Evolutionary conservation across 2,329 filamentous ascomycete species (phyloP).

Genomic region (Neopestalotiopsis rosae): DNA sequence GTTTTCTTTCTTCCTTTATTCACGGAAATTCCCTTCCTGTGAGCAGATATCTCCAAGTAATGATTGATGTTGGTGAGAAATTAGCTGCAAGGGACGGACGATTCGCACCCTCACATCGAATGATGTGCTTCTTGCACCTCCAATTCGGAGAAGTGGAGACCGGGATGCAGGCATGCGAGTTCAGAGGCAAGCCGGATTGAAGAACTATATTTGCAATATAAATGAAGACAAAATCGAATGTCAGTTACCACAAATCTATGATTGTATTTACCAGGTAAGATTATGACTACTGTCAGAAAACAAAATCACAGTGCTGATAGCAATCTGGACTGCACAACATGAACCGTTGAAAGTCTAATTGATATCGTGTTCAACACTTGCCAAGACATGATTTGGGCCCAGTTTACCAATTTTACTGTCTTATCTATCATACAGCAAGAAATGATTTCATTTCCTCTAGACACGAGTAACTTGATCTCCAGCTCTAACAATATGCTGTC

Average conservation of each 20-base stretch:
- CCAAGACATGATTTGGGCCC: too few relatives aligned
- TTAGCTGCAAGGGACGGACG: conserved; percentile 8
- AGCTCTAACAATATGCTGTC: neutral
- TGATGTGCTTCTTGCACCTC: conserved; percentile 23
- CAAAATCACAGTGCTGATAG: neutral
- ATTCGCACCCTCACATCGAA: conserved; percentile 2
- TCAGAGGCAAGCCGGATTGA: too few relatives aligned
- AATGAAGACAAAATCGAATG: too few relatives aligned
- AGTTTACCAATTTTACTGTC: too few relatives aligned
- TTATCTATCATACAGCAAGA: too few relatives aligned
- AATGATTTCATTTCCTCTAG: neutral
- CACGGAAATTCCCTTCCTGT: neutral
- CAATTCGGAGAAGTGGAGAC: conserved; percentile 10
- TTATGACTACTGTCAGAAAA: too few relatives aligned
- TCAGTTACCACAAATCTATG: too few relatives aligned
- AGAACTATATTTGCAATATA: too few relatives aligned
- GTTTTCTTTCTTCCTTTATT: neutral
- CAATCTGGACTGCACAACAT: neutral
- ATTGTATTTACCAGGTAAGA: too few relatives aligned
- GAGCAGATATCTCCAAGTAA: too few relatives aligned
- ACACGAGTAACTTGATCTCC: neutral
- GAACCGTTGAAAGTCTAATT: too few relatives aligned
- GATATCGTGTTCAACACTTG: too few relatives aligned
- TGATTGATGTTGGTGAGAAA: neutral
- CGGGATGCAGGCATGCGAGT: neutral